Conservation (phyloP, 805 yeast species). For the Suhomyces faveliae region DNA sequence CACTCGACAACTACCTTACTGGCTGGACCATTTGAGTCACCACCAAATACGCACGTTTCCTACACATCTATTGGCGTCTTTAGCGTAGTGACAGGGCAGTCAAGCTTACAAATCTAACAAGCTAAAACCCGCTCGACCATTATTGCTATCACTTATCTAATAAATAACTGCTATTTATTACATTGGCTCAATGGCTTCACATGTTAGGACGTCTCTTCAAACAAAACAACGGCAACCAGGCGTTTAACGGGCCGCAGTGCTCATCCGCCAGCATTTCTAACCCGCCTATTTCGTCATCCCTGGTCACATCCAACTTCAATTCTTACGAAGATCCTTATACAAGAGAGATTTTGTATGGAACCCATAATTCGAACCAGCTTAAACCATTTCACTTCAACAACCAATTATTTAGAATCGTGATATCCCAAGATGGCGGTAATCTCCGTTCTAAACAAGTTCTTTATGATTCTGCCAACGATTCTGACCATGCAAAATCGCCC, state of each 20-base stretch:
- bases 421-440: constrained; percentile 52
- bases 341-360: constrained; percentile 48
- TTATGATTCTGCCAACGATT: constrained; percentile 43
- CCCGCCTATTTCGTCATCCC: constrained; percentile 3
- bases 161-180: neutral
- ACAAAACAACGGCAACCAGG: constrained; percentile 5
- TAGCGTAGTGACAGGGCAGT: no score
- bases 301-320: constrained; percentile 13
- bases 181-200: neutral
- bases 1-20: neutral
- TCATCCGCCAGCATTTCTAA: neutral
- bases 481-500: neutral
- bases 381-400: constrained; percentile 26
- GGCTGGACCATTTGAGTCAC: neutral
- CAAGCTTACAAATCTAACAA: neutral
- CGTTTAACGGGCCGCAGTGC: neutral
- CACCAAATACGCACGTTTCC: no score
- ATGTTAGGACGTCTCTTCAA: constrained; percentile 18
- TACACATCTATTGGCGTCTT: neutral
- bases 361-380: constrained; percentile 27
- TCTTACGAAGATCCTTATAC: constrained; percentile 46
- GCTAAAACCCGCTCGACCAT: no score
- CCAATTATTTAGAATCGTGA: constrained; percentile 40
- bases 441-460: constrained; percentile 47
- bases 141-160: no score